Percentiles rank a stretch among this genome's conserved stretches.
phyloP scores from a whole-genome alignment of 2,329 filamentous ascomycete genomes.

The Sclerotinia glacialis region DNA sequence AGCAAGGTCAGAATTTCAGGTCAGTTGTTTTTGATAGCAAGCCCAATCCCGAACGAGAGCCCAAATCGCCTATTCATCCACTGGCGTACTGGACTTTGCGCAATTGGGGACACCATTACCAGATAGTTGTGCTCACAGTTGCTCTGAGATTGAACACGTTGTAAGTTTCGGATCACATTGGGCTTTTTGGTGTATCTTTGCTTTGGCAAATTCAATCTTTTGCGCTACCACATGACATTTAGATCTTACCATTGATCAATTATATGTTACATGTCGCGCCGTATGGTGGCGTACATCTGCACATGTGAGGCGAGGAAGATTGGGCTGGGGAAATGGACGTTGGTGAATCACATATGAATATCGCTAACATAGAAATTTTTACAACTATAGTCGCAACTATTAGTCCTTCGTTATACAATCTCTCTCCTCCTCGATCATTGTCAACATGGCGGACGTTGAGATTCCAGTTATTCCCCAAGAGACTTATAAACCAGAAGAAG shows the following conservation, averaged over 20 bases:
- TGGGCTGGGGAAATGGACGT: slow-evolving; percentile 9
- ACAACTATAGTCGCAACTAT: slow-evolving; percentile 18
- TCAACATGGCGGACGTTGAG: slow-evolving; percentile 23
- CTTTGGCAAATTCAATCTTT: slow-evolving; percentile 7
- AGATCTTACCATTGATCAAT: slow-evolving; percentile 13
- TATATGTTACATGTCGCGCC: slow-evolving; percentile 18
- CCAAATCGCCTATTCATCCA: slow-evolving; percentile 17
- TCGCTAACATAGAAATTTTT: slow-evolving; percentile 16
- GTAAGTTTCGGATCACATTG: slow-evolving; percentile 21
- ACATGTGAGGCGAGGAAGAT: slow-evolving; percentile 15
- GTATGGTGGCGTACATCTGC: slow-evolving; percentile 16
- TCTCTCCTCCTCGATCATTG: background rate
- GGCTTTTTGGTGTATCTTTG: slow-evolving; percentile 7
- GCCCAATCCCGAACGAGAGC: background rate
- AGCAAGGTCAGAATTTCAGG: slow-evolving; percentile 9
- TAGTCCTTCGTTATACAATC: slow-evolving; percentile 19
- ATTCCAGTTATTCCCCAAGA: background rate
- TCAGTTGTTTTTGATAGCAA: slow-evolving; percentile 14
- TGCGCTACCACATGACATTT: slow-evolving; percentile 15
- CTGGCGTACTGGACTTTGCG: slow-evolving; percentile 1
- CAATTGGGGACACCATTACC: background rate
- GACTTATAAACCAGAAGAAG: background rate
- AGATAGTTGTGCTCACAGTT: slow-evolving; percentile 1
- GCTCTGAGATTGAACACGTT: slow-evolving; percentile 19
- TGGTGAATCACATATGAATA: slow-evolving; percentile 13